phyloP scores from a whole-genome alignment of 495 filamentous ascomycete genomes.

The Neurospora sublineolata region DNA sequence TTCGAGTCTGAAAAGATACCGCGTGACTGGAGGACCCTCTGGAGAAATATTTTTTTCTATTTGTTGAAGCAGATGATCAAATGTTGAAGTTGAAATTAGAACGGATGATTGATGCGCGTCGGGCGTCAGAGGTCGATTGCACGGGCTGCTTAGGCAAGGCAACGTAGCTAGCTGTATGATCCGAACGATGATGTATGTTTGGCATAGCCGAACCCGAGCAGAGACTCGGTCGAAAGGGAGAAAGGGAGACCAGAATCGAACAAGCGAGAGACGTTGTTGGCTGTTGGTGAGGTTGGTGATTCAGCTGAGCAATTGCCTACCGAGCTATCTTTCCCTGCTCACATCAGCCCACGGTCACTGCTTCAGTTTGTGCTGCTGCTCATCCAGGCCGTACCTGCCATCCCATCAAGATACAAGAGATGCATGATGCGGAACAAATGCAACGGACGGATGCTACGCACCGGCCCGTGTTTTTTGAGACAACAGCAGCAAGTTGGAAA shows the following conservation, averaged over 20 bases:
- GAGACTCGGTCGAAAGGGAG: not conserved
- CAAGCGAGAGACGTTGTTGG: not conserved
- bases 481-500: not conserved
- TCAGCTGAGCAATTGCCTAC: not conserved
- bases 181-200: not conserved
- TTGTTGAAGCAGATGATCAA: not conserved
- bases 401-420: not conserved
- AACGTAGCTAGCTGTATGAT: not conserved
- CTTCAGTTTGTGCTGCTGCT: not conserved
- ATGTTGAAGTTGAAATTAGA: not conserved
- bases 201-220: not conserved
- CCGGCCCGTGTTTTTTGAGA: not conserved
- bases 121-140: not conserved
- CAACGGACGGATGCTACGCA: not conserved
- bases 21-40: not conserved
- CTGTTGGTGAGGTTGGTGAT: not conserved
- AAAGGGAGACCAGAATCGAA: not conserved
- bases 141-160: not conserved
- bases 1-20: not conserved
- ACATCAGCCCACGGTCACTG: not conserved
- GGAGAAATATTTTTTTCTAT: not conserved
- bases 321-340: not conserved
- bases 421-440: not conserved
- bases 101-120: not conserved
- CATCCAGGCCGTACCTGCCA: not conserved